Base-by-base conservation (phyloP, 2,329 filamentous ascomycete species). In the Paecilomyces niveus region DNA sequence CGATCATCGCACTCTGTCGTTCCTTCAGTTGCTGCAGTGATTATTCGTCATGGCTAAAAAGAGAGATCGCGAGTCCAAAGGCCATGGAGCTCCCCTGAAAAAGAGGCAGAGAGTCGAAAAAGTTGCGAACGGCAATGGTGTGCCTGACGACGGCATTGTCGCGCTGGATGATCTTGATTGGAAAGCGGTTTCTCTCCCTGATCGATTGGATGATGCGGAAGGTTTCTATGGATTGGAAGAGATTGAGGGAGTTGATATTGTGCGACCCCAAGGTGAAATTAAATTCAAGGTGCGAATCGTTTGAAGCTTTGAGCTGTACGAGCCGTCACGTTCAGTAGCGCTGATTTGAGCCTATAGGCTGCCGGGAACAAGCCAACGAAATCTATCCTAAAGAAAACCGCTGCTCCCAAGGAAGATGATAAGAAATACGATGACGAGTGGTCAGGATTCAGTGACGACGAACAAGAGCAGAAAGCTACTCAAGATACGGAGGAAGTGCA, bases 141-240 rank as follows among this genome's bases (percentile, higher is more conserved):
- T 59, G 18, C 32, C 62, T 3, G 59, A 62, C 39, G 53, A 61
- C n/a, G 66, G 68, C 22, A 64, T 71, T 39, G 65, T 77, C 55
- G 67, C 66, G 24, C 61, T 83, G 33, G 80, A 86, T 59, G 77
- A 82, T 45, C 74, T 88, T 58, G 75, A 78, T 67, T 89, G 86
- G 86, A 83, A 82, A 61, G 79, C 85, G 21, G 85, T 94, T 3
- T 70, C 78, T 35, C 77, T 88, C 65, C 90, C 90, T 6, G 89
- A 92, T 68, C 86, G 89, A 69, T 80, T 92, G 65, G 86, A 93
- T 53, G 90, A 97, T 75, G 90, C 90, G n/a, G 92, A 95, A 63
- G 94, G 94, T 0, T 97, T 99, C 72, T 95, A 88, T 67, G 92
- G 90, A 0, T 77, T 99, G 1, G 92, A 99, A 68, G 92, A 97